Base-by-base conservation (phyloP, 2,329 filamentous ascomycete genomes). In the Microdochium trichocladiopsis region DNA sequence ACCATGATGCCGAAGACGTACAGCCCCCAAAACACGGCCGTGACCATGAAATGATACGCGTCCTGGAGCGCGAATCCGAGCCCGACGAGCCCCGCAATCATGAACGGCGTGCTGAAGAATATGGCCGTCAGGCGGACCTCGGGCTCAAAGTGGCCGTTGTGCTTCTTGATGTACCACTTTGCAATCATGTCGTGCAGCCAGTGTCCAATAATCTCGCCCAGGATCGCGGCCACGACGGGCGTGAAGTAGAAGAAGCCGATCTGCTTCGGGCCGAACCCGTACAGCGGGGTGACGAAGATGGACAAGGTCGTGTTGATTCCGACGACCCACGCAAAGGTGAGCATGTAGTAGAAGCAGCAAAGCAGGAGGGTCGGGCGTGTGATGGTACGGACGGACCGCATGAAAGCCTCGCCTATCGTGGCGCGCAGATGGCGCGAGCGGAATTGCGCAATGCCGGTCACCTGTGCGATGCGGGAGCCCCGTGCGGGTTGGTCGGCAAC, bases 171-270 rank as follows among this genome's bases (percentile, higher is more conserved):
- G 56, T 76, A 77, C 24, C 67, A 61, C 11, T 60, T 65, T 5
- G 75, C 74, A 9, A 80, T 60, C 2, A 66, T 54, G 56, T 83
- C 79, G 62, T 83, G 77, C 5, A 82, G 65, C 72, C 72, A 82
- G 63, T 83, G 80, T 5, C 80, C 80, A 3, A 68, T 61, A 0
- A 75, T 52, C 65, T 82, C 78, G 24, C 79, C 81, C 0, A 83
- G 63, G 14, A 80, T 60, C 2, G 76, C 73, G 3, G 73, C 80
- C 1, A 82, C 72, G 24, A 83, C 71, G 2, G 77, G 77, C 0
- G 78, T 76, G 61, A 84, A 82, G 65, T 84, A 83, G 60, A 83
- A 80, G 63, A 63, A 73, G 58, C 76, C 79, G 48, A 81, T 75
- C 50, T 75, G 69, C 47, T 71, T 71, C 0, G 72, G 69, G 0